Percentiles rank a stretch among this genome's conserved stretches.
phyloP scores from a whole-genome alignment of 2,329 filamentous ascomycete genomes.

The Epicoccum nigrum region DNA sequence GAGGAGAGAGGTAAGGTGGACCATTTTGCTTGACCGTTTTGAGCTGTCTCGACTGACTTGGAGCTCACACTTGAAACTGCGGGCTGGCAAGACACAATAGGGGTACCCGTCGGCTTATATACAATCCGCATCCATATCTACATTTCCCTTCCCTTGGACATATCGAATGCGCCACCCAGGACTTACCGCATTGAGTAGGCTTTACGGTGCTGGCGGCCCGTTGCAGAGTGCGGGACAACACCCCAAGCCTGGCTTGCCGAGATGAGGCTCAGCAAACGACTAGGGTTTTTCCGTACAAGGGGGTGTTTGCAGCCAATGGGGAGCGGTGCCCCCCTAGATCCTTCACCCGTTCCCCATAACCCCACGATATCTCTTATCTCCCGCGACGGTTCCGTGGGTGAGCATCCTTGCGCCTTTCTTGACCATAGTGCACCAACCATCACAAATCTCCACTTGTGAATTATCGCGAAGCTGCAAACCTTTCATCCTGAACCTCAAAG shows the following conservation, averaged over 20 bases:
- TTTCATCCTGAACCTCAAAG: neutral
- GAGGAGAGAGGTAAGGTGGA: conserved; percentile 31
- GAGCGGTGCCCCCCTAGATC: neutral
- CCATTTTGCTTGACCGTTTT: conserved; percentile 25
- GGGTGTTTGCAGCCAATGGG: neutral
- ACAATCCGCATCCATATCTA: neutral
- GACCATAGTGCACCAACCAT: too few relatives aligned
- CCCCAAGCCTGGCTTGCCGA: conserved; percentile 2
- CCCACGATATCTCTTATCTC: neutral
- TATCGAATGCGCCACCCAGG: neutral
- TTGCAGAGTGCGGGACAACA: conserved; percentile 6
- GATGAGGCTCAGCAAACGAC: conserved; percentile 6
- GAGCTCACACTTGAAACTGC: neutral
- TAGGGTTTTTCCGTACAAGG: neutral
- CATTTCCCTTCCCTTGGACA: conserved; percentile 1
- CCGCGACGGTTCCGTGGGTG: neutral
- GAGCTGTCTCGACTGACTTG: neutral
- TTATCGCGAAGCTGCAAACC: neutral
- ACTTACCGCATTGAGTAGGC: conserved; percentile 3
- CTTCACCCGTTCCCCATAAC: neutral
- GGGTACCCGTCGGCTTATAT: conserved; percentile 5
- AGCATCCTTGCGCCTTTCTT: neutral
- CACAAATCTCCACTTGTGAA: neutral
- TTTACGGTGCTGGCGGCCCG: conserved; percentile 15
- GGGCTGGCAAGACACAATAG: neutral